These are phyloP conservation scores for Asterochloris sp. DNA, from an alignment of 139 green algal species.

Conservation along the genomic window DNA sequence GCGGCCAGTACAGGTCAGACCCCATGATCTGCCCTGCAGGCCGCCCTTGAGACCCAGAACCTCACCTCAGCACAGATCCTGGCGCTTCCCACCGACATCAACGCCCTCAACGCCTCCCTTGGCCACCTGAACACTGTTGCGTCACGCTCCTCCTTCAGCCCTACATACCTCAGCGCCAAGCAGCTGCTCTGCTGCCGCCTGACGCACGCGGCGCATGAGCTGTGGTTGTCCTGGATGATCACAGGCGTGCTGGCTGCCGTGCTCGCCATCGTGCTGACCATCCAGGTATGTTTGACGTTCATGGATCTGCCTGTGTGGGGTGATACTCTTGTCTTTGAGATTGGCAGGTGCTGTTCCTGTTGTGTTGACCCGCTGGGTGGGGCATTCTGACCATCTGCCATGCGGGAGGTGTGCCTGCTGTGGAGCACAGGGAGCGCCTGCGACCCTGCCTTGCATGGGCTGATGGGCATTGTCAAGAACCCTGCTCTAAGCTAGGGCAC, in stretches of 20 bases:
- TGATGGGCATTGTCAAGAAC: too few relatives aligned
- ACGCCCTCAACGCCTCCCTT: conserved; percentile 1
- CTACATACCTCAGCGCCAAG: conserved; percentile 3
- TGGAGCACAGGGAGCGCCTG: too few relatives aligned
- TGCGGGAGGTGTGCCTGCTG: too few relatives aligned
- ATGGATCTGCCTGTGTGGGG: not conserved
- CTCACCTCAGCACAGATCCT: not conserved
- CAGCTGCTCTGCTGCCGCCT: conserved; percentile 12
- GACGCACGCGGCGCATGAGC: not conserved
- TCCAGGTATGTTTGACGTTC: not conserved
- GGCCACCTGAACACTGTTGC: not conserved
- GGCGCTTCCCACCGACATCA: not conserved
- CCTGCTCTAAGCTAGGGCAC: too few relatives aligned
- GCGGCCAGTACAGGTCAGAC: too few relatives aligned
- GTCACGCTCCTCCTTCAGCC: not conserved
- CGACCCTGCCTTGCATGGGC: too few relatives aligned
- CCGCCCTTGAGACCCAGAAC: not conserved
- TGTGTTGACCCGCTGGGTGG: too few relatives aligned
- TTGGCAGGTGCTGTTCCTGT: too few relatives aligned
- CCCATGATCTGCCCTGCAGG: too few relatives aligned
- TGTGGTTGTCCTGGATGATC: conserved; percentile 9
- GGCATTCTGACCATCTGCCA: too few relatives aligned
- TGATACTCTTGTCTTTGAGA: too few relatives aligned
- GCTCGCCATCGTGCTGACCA: conserved; percentile 10
- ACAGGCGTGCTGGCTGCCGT: conserved; percentile 1